phyloP scores from a whole-genome alignment of 2,329 filamentous ascomycete genomes.

The Xylariaceae sp. region DNA sequence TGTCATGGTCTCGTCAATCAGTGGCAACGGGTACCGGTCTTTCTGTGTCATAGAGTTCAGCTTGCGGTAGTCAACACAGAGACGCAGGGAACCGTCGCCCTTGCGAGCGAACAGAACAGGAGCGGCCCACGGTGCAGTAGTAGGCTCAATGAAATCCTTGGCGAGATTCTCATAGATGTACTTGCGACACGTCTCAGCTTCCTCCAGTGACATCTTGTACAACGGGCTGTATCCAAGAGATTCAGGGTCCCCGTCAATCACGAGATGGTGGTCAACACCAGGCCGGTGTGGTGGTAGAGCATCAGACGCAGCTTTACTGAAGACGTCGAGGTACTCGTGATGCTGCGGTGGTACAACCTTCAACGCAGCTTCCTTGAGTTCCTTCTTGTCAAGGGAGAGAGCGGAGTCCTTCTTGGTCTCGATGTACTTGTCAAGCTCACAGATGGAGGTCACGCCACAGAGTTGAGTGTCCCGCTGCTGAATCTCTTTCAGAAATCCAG shows the following conservation, averaged over 20 bases:
- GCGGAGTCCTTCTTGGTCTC: neutral
- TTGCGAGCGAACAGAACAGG: too few relatives aligned
- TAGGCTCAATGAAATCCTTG: too few relatives aligned
- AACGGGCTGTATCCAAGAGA: neutral
- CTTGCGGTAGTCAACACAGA: too few relatives aligned
- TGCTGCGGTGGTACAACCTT: neutral
- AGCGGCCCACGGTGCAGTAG: too few relatives aligned
- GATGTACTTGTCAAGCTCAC: neutral
- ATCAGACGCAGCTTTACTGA: neutral
- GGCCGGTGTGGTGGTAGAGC: neutral
- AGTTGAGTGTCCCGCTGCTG: too few relatives aligned
- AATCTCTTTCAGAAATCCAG: too few relatives aligned
- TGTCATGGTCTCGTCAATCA: too few relatives aligned
- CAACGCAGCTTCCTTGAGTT: neutral
- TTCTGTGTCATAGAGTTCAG: too few relatives aligned
- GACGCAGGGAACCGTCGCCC: too few relatives aligned
- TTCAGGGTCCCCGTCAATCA: neutral
- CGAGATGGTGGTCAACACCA: neutral
- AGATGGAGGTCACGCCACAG: neutral
- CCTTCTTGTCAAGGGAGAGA: neutral
- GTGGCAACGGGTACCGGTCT: too few relatives aligned
- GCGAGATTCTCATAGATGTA: too few relatives aligned
- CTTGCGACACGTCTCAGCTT: neutral
- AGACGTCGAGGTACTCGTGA: neutral
- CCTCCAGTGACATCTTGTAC: neutral